These are phyloP conservation scores for Populus trichocarpa DNA, from an alignment of 441 rosid genomes.

Conservation along the genomic window DNA sequence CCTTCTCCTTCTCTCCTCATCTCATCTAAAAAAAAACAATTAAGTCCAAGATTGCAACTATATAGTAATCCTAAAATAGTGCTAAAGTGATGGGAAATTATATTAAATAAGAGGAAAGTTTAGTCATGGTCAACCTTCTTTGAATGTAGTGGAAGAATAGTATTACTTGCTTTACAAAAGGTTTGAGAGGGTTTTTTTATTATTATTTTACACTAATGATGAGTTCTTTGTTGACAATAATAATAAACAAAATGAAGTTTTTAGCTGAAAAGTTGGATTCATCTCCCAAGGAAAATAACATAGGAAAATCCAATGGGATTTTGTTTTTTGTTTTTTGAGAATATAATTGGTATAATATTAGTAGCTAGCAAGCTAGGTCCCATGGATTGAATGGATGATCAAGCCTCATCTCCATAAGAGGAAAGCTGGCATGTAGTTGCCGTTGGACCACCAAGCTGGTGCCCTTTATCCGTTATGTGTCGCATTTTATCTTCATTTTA, in stretches of 20 bases:
- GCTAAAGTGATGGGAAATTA: not conserved
- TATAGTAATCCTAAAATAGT: not conserved
- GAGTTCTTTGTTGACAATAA: too few relatives aligned
- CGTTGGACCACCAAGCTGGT: slow-evolving; percentile 11
- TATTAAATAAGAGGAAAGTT: slow-evolving; percentile 6
- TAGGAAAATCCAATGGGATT: not conserved
- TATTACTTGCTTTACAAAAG: slow-evolving; percentile 11
- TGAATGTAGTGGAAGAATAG: slow-evolving; percentile 7
- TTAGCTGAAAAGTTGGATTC: not conserved
- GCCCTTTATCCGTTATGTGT: not conserved
- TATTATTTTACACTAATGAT: too few relatives aligned
- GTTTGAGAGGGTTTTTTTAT: not conserved
- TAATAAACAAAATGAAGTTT: too few relatives aligned
- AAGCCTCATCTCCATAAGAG: slow-evolving; percentile 12
- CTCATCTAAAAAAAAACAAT: not conserved
- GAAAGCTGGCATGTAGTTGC: slow-evolving; percentile 13
- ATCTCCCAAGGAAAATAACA: not conserved
- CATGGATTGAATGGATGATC: slow-evolving; percentile 11
- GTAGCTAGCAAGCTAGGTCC: not conserved
- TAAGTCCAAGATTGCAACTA: not conserved
- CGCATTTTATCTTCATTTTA: not conserved
- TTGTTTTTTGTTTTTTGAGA: not conserved
- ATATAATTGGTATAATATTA: slow-evolving; percentile 5
- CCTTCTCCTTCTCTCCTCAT: not conserved
- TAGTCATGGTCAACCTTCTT: slow-evolving; percentile 20